These are phyloP conservation scores for Raphanus sativus DNA, from an alignment of 345 rosid species.

Conservation along the genomic window DNA sequence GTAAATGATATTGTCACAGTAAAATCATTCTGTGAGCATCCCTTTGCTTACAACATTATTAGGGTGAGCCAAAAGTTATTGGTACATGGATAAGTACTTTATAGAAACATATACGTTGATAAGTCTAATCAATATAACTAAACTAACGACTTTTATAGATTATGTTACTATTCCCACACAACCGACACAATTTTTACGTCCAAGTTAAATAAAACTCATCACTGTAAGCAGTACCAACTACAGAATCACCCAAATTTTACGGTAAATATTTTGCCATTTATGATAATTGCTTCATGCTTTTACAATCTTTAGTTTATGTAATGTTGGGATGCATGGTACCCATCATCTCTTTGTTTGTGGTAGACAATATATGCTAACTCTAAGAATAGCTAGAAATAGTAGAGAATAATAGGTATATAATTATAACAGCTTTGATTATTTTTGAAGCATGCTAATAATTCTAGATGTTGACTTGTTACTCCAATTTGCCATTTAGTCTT, in stretches of 20 bases:
- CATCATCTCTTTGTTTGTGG: slow-evolving; percentile 21
- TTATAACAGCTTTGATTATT: slow-evolving; percentile 35
- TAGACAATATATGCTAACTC: slow-evolving; percentile 15
- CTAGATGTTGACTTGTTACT: slow-evolving; percentile 46
- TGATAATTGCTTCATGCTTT: slow-evolving; percentile 14
- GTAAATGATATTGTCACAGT: too few relatives aligned
- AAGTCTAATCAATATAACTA: too few relatives aligned
- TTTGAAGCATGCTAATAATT: slow-evolving; percentile 41
- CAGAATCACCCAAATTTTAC: background rate
- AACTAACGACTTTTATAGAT: too few relatives aligned
- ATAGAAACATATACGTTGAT: too few relatives aligned
- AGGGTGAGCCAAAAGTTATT: too few relatives aligned
- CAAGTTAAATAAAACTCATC: slow-evolving; percentile 4
- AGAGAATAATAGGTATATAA: slow-evolving; percentile 21
- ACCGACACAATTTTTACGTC: too few relatives aligned
- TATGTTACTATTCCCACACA: too few relatives aligned
- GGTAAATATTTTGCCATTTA: slow-evolving; percentile 12
- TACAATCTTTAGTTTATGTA: background rate
- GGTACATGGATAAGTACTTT: too few relatives aligned
- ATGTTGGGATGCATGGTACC: background rate
- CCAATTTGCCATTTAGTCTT: slow-evolving; percentile 25
- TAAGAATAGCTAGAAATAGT: slow-evolving; percentile 13
- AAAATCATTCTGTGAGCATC: too few relatives aligned
- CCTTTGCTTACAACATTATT: too few relatives aligned
- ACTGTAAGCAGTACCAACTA: slow-evolving; percentile 9